Evolutionary conservation across 805 yeast genomes (phyloP).

Genomic region (Schwanniomyces occidentalis): DNA sequence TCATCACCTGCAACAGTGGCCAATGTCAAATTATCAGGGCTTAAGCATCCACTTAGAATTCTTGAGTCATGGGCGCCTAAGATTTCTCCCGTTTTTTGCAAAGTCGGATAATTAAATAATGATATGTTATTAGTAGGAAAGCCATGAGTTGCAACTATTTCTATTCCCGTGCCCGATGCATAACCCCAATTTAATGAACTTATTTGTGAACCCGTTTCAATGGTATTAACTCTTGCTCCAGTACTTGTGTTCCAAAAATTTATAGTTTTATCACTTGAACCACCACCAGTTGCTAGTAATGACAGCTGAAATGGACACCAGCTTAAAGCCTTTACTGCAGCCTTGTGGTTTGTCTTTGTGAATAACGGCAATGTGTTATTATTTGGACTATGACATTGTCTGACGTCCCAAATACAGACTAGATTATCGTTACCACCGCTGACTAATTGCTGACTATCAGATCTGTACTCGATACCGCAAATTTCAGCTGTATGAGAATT

Average conservation of each 20-base stretch:
- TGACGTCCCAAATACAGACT: constrained; percentile 90
- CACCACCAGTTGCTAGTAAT: constrained; percentile 95
- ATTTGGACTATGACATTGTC: constrained; percentile 42
- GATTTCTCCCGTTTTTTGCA: constrained; percentile 86
- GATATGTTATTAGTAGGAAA: constrained; percentile 84
- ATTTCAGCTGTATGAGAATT: constrained; percentile 77
- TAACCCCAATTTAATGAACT: constrained; percentile 93
- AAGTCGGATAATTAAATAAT: constrained; percentile 81
- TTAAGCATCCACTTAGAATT: constrained; percentile 75
- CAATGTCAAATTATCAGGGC: constrained; percentile 86
- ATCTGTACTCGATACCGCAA: constrained; percentile 85
- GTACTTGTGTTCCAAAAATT: constrained; percentile 95
- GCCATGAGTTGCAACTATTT: constrained; percentile 92
- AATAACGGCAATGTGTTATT: constrained; percentile 54
- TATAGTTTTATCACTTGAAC: constrained; percentile 82
- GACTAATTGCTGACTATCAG: constrained; percentile 82
- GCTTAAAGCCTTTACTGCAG: constrained; percentile 92
- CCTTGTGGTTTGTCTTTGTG: constrained; percentile 76
- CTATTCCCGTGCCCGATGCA: constrained; percentile 68
- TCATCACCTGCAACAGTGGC: constrained; percentile 98
- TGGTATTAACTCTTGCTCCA: constrained; percentile 81
- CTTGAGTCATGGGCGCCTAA: constrained; percentile 86
- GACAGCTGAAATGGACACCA: constrained; percentile 91
- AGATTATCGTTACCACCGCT: constrained; percentile 94
- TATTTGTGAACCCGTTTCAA: constrained; percentile 92